These are phyloP conservation scores for Fonsecaea multimorphosa DNA, from an alignment of 2,329 filamentous ascomycete species.

Conservation along the genomic window DNA sequence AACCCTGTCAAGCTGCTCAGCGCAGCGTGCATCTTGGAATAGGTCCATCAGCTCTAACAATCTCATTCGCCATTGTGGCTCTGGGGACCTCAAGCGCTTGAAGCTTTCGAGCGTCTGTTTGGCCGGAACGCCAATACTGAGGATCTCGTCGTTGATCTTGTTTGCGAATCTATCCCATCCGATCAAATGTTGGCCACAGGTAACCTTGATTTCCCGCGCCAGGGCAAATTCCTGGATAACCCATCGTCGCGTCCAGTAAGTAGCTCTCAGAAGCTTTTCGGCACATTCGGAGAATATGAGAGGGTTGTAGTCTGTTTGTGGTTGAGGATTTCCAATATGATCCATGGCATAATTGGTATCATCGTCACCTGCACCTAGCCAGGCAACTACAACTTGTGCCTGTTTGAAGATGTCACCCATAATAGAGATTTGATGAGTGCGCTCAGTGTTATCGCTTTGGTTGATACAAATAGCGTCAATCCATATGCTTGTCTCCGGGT, in stretches of 20 bases:
- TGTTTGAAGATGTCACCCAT: too few species aligned
- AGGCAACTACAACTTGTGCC: too few species aligned
- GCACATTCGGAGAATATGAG: background rate
- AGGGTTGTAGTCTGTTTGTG: background rate
- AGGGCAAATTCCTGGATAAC: slow-evolving; percentile 26
- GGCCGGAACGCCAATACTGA: too few species aligned
- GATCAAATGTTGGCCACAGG: background rate
- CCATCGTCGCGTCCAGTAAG: slow-evolving; percentile 23
- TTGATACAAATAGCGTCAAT: background rate
- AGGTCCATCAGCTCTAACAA: too few species aligned
- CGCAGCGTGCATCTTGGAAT: too few species aligned
- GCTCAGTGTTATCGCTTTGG: too few species aligned
- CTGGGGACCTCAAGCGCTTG: too few species aligned
- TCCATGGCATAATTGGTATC: background rate
- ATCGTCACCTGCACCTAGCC: background rate
- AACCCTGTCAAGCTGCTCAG: too few species aligned
- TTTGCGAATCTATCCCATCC: background rate
- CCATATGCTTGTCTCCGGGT: background rate
- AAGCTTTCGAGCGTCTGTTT: too few species aligned
- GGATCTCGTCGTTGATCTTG: too few species aligned
- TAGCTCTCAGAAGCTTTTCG: background rate
- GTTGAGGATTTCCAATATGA: background rate
- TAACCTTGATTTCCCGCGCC: slow-evolving; percentile 5
- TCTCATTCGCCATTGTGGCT: too few species aligned
- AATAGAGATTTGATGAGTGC: too few species aligned